Base-by-base conservation (phyloP, 2,329 filamentous ascomycete species). In the Fusarium sp. region DNA sequence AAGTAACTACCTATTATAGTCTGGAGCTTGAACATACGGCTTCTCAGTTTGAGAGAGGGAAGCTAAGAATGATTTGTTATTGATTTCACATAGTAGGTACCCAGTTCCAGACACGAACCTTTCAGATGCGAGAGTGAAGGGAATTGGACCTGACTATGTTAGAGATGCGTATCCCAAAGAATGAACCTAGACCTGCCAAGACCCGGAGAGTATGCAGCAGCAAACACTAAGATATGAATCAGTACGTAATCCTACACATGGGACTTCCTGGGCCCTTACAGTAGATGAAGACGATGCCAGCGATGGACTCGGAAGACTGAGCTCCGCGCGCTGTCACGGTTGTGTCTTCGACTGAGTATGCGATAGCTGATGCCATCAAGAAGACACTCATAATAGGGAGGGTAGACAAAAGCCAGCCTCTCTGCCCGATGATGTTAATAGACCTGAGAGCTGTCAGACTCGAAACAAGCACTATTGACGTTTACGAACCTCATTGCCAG, bases 121-220 rank as follows among this genome's bases (percentile, higher is more conserved):
- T 72, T 88, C 87, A 5, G 86, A 86, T 14, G 86, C 86, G 20
- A 88, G 80, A 2, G 85, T 88, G 57, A 87, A 88, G 0, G 86
- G 85, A 13, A 87, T 87, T 0, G 86, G 86, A 0, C 71, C 60
- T 62, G 20, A 2, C 2, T 29, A 5, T 38, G 24, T 52, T 18
- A 62, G 60, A n/a, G 18, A 7, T 6, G 8, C 14, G 10, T 10
- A 4, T 8, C 7, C 7, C 2, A 54, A 29, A 11, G 13, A 6
- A 20, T 27, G 5, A 22, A 29, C 16, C 8, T 31, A 1, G 27
- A 38, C 42, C 6, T 54, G 0, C 86, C 86, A 69, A 82, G 54
- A 11, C 77, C 78, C 8, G 85, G 85, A 1, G 84, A 84, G 70
- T 86, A 87, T 1, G 80, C 81, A 0, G 83, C 82, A 2, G 84